Evolutionary conservation across 495 filamentous ascomycete genomes (phyloP).

Genomic region (Apiosordaria backusii): DNA sequence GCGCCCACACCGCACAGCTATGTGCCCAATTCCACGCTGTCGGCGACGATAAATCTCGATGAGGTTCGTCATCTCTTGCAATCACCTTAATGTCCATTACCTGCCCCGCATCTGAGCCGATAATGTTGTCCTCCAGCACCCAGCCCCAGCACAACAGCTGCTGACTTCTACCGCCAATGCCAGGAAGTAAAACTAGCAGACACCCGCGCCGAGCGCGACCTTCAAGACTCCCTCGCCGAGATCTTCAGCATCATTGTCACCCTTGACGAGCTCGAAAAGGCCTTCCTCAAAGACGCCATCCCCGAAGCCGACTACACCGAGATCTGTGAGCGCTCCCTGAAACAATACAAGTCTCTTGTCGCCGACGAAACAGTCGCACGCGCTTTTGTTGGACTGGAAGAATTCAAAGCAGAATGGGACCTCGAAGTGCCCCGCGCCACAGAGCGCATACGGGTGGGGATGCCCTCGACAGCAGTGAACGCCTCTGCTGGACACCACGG

Average conservation of each 20-base stretch:
- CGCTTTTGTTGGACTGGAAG: conserved; percentile 83
- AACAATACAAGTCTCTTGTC: conserved; percentile 94
- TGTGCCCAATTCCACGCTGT: conserved; percentile 70
- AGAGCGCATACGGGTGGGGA: conserved; percentile 83
- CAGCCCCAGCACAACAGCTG: not conserved
- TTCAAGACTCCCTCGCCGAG: conserved; percentile 94
- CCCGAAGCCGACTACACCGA: conserved; percentile 90
- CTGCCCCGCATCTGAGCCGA: conserved; percentile 14
- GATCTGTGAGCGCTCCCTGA: conserved; percentile 85
- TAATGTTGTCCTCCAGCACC: not conserved
- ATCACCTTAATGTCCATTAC: conserved; percentile 22
- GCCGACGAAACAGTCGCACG: conserved; percentile 78
- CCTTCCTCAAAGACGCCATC: conserved; percentile 94
- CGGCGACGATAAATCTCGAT: conserved; percentile 88
- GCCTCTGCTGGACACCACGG: conserved; percentile 38
- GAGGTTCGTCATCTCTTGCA: conserved; percentile 52
- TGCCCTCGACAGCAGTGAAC: conserved; percentile 61
- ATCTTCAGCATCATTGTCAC: conserved; percentile 97
- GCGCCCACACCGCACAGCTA: conserved; percentile 90
- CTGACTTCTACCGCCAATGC: not conserved
- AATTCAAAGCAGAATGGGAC: conserved; percentile 91
- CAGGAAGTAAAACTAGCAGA: conserved; percentile 91
- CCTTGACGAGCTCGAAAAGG: conserved; percentile 91
- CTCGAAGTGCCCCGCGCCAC: conserved; percentile 93
- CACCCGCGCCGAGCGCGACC: conserved; percentile 80